Evolutionary conservation across 768 basidiomycete genomes (phyloP).

Genomic region (Auriscalpium orientale): DNA sequence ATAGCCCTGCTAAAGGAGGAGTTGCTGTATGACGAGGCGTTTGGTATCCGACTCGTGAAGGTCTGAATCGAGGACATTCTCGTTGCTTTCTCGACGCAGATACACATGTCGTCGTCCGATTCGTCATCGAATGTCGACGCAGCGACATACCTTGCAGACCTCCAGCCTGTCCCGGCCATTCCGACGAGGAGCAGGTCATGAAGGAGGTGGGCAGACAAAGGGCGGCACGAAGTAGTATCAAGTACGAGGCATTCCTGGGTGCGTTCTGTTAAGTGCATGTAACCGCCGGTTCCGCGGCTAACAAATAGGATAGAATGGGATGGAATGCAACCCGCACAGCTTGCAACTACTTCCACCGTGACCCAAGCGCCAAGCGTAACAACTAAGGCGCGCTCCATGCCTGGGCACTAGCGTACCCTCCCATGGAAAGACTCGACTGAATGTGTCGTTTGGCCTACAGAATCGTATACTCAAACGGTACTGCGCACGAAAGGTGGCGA

Average conservation of each 20-base stretch:
- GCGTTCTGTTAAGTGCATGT: conserved; percentile 16
- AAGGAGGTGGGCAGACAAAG: conserved; percentile 42
- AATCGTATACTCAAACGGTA: no score
- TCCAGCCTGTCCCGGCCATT: conserved; percentile 17
- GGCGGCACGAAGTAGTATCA: conserved; percentile 99
- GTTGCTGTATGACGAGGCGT: conserved; percentile 74
- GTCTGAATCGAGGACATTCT: conserved; percentile 61
- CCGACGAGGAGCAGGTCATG: conserved; percentile 73
- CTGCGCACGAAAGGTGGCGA: no score
- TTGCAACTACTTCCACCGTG: no score
- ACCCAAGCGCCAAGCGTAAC: no score
- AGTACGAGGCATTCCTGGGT: conserved; percentile 79
- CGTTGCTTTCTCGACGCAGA: conserved; percentile 66
- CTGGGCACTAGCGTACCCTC: no score
- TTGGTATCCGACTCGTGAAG: conserved; percentile 70
- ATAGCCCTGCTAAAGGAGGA: conserved; percentile 54
- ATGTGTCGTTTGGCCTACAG: no score
- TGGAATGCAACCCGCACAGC: no score
- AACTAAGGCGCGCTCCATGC: no score
- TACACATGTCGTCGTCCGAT: conserved; percentile 61
- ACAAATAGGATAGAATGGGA: no score
- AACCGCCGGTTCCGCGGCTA: no score
- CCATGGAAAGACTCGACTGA: no score
- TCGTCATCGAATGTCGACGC: conserved; percentile 67
- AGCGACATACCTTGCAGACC: conserved; percentile 62